Conservation (phyloP, 1,139 yeast species). For the Hyphopichia wangnamkhiaoensis region DNA sequence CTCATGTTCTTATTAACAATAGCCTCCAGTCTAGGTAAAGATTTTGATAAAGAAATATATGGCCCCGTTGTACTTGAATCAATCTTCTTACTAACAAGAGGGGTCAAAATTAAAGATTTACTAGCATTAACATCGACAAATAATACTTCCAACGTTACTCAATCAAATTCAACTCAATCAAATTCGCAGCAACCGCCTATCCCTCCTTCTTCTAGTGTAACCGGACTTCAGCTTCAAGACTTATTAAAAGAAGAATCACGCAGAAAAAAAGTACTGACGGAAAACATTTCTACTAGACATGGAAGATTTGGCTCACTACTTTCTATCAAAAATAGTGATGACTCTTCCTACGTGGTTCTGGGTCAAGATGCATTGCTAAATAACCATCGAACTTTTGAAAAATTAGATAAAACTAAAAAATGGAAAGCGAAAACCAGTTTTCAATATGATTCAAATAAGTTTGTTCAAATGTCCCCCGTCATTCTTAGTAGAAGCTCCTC, state of each 20-base stretch:
- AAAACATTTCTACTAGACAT: conserved; percentile 69
- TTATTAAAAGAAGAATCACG: conserved; percentile 60
- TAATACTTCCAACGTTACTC: background rate
- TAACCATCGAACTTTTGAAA: conserved; percentile 49
- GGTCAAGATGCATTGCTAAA: conserved; percentile 69
- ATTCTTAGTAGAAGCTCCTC: conserved; percentile 33
- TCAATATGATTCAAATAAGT: conserved; percentile 47
- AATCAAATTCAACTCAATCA: conserved; percentile 5
- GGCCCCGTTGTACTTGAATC: conserved; percentile 71
- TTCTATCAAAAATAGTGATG: conserved; percentile 51
- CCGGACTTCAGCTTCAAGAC: conserved; percentile 48
- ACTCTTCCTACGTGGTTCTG: conserved; percentile 63
- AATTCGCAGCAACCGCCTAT: conserved; percentile 11
- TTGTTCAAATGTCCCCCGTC: conserved; percentile 25
- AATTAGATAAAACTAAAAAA: conserved; percentile 65
- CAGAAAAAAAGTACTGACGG: conserved; percentile 50
- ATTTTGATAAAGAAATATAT: conserved; percentile 61
- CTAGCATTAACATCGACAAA: conserved; percentile 5
- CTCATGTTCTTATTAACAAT: conserved; percentile 70
- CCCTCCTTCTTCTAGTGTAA: conserved; percentile 23
- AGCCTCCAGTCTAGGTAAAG: conserved; percentile 62
- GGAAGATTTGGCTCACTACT: conserved; percentile 88
- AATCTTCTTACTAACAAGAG: conserved; percentile 61
- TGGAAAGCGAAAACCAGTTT: conserved; percentile 56
- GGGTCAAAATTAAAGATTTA: conserved; percentile 43